Evolutionary conservation across 1,284 basidiomycete genomes (phyloP), one percentile per base, ranked within the genome.

Genomic region (Spongispora temasekensis): DNA sequence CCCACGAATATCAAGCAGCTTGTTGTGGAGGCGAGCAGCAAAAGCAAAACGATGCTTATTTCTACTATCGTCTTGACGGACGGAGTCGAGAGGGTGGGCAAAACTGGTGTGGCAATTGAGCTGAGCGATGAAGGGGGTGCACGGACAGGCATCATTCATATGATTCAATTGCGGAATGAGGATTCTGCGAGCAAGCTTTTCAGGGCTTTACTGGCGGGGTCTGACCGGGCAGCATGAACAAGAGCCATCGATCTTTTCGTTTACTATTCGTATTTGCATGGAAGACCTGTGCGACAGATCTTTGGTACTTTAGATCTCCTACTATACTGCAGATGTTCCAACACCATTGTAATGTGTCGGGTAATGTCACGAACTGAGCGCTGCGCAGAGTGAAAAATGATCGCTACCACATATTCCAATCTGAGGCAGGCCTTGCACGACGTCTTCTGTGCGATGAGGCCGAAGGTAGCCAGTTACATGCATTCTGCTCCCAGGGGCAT

Each of bases 101-200:
- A 96, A 78, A 98, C 96, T 6, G 97, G 97, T 25, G 90, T 99
- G 31, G 97, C 97, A 35, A 90, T 99, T 61, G 97, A 99, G 77
- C 78, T 99, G 60, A 97, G 94, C 71, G 94, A 97, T 75, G 64
- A 73, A 60, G 82, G 87, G 56, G 97, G 97, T 8, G 77, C 86
- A 58, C 85, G 95, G 60, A 97, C 96, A n/a, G 97, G 97, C 13
- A 90, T 98, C 71, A 83, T 99, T 59, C 98, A 99, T 74, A 98
- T 99, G 97, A 88, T 99, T 58, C 95, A 97, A 76, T 77, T 96
- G 48, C 84, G 92, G 66, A 97, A 93, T 74, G 97, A 99, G 76
- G 85, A 84, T 58, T 88, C 89, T 15, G 95, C 97, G 9, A 84
- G 82, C 19, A 93, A 91, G 2, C 76, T 99, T 57, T 98, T 95